These are phyloP conservation scores for Chamaenerion angustifolium DNA, from an alignment of 345 rosid genomes.

Conservation along the genomic window DNA sequence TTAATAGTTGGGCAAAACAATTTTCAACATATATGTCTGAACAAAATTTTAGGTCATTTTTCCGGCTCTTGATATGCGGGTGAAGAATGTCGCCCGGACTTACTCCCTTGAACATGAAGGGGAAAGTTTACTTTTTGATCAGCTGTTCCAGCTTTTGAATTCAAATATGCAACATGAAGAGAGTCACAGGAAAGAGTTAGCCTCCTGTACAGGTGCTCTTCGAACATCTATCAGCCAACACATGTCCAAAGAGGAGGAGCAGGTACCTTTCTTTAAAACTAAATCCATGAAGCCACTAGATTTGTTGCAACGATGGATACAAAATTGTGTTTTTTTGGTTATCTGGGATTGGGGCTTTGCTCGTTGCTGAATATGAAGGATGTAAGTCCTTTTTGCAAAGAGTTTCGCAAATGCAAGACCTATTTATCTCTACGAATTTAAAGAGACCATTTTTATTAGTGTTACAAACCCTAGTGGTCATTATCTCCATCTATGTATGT, in stretches of 20 bases:
- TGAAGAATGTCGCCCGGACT: constrained; percentile 79
- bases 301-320: too few relatives aligned
- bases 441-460: too few relatives aligned
- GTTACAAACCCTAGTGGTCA: too few relatives aligned
- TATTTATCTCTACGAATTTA: too few relatives aligned
- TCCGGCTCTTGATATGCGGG: constrained; percentile 76
- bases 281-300: neutral
- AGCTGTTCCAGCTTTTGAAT: constrained; percentile 52
- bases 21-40: constrained; percentile 5
- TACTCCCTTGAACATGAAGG: constrained; percentile 88
- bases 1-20: neutral
- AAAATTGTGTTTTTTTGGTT: too few relatives aligned
- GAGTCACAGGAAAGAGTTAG: constrained; percentile 53
- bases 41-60: constrained; percentile 52
- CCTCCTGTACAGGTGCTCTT: constrained; percentile 73
- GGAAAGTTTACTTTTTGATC: constrained; percentile 60
- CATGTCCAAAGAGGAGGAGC: constrained; percentile 91
- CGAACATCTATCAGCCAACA: constrained; percentile 75
- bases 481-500: too few relatives aligned
- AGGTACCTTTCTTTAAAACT: constrained; percentile 27
- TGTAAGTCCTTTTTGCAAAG: too few relatives aligned
- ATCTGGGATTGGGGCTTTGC: too few relatives aligned
- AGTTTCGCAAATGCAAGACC: too few relatives aligned
- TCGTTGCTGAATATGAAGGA: too few relatives aligned
- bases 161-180: constrained; percentile 42